Conservation (phyloP, 2,329 filamentous ascomycete genomes). For the Exophiala lecanii-corni region DNA sequence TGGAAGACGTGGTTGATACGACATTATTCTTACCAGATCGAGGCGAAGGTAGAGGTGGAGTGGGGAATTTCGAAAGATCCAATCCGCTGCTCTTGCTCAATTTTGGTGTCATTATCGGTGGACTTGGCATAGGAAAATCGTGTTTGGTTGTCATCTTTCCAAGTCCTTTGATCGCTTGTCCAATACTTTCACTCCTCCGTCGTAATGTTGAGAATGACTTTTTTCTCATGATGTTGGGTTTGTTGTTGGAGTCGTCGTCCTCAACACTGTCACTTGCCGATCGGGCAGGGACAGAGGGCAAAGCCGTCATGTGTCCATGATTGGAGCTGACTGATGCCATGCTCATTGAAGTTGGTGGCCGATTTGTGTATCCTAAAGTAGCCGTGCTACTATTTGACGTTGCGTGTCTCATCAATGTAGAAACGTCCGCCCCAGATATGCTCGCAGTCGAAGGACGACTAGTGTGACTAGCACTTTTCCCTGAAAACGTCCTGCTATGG, state of each 20-base stretch:
- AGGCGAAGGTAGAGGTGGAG: slow-evolving; percentile 17
- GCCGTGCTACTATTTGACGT: slow-evolving; percentile 6
- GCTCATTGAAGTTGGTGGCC: slow-evolving; percentile 14
- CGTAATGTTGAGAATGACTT: slow-evolving; percentile 22
- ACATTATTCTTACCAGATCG: slow-evolving; percentile 9
- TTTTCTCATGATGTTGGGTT: slow-evolving; percentile 15
- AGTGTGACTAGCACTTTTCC: slow-evolving; percentile 9
- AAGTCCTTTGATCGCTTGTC: slow-evolving; percentile 25
- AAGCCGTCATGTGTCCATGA: slow-evolving; percentile 13
- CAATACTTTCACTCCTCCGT: slow-evolving; percentile 24
- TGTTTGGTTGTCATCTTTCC: slow-evolving; percentile 17
- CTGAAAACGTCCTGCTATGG: slow-evolving; percentile 7
- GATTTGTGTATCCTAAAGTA: slow-evolving; percentile 5
- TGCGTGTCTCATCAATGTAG: slow-evolving; percentile 6
- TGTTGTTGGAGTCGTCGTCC: slow-evolving; percentile 2
- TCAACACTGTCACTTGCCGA: slow-evolving; percentile 7
- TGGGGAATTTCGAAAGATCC: slow-evolving; percentile 14
- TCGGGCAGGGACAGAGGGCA: slow-evolving; percentile 13
- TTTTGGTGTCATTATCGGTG: slow-evolving; percentile 9
- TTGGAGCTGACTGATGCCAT: slow-evolving; percentile 3
- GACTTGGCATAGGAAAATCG: slow-evolving; percentile 12
- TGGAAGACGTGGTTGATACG: slow-evolving; percentile 11
- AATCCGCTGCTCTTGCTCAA: not conserved
- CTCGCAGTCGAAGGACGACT: slow-evolving; percentile 19
- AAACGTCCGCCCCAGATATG: slow-evolving; percentile 3